Conservation (phyloP, 768 basidiomycete species). For the Russula sp. region DNA sequence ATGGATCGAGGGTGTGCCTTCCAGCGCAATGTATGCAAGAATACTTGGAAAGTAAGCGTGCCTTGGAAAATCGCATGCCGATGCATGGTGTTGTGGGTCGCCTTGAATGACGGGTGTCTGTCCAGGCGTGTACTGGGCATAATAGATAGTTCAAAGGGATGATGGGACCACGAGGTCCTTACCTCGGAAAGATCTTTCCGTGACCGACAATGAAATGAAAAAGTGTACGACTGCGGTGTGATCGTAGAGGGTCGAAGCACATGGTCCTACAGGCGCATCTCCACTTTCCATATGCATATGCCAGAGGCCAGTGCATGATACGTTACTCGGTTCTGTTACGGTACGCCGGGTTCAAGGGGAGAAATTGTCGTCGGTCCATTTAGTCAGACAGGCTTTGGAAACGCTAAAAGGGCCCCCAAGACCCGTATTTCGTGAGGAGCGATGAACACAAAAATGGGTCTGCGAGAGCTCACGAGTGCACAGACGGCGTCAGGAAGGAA, state of each 20-base stretch:
- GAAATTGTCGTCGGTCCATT: not conserved
- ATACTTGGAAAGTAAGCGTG: not conserved
- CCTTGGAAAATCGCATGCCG: constrained; percentile 32
- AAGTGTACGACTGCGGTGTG: not conserved
- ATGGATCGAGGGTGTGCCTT: constrained; percentile 25
- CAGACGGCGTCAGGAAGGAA: not conserved
- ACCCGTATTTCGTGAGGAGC: not conserved
- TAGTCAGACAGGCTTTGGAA: not conserved
- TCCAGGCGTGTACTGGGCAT: constrained; percentile 23
- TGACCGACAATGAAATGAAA: not conserved
- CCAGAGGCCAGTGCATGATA: not conserved
- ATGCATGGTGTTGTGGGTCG: constrained; percentile 57
- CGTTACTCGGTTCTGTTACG: not conserved
- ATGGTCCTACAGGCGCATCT: not conserved
- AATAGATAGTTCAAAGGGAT: not conserved
- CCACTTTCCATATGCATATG: not conserved
- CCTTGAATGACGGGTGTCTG: constrained; percentile 54
- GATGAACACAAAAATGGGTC: not conserved
- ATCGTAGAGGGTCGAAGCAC: not conserved
- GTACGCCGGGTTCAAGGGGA: not conserved
- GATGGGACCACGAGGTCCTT: not conserved
- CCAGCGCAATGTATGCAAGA: constrained; percentile 39
- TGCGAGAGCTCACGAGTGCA: not conserved
- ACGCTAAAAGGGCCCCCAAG: not conserved
- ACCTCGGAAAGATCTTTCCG: not conserved